Conservation (phyloP, 2,329 filamentous ascomycete species). For the Coleophoma eucalyptorum region DNA sequence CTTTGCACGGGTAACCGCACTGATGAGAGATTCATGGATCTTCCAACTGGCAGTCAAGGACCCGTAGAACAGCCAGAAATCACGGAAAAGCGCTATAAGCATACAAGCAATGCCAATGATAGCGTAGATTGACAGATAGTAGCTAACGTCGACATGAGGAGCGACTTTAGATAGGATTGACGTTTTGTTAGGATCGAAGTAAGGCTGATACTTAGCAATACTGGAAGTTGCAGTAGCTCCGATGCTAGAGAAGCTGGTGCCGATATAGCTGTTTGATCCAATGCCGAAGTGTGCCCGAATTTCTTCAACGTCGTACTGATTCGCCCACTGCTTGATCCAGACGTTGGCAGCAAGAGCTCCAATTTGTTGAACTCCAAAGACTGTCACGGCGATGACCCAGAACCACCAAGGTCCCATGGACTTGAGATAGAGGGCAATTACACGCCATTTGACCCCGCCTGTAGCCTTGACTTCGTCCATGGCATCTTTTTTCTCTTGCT, state of each 20-base stretch:
- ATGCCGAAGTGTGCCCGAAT: constrained; percentile 9
- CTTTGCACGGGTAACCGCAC: constrained; percentile 78
- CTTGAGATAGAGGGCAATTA: constrained; percentile 79
- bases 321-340: constrained; percentile 95
- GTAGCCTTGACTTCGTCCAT: constrained; percentile 76
- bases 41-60: constrained; percentile 84
- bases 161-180: constrained; percentile 23
- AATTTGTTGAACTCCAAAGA: constrained; percentile 81
- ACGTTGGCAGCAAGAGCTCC: constrained; percentile 84
- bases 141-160: constrained; percentile 69
- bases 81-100: constrained; percentile 74
- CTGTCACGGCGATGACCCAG: constrained; percentile 71
- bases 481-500: constrained; percentile 38
- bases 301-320: constrained; percentile 62
- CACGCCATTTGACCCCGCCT: constrained; percentile 83
- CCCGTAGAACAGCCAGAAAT: constrained; percentile 87
- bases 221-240: constrained; percentile 15
- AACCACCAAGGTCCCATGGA: constrained; percentile 98
- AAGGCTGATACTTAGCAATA: constrained; percentile 24
- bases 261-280: constrained; percentile 18
- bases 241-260: constrained; percentile 22
- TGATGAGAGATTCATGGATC: constrained; percentile 76
- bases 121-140: constrained; percentile 83
- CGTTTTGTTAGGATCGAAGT: constrained; percentile 25
- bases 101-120: constrained; percentile 75